A percentile compares a stretch with the other conserved stretches of the same genome.
Conservation (phyloP, 495 filamentous ascomycete species). For the Clohesyomyces aquaticus region DNA sequence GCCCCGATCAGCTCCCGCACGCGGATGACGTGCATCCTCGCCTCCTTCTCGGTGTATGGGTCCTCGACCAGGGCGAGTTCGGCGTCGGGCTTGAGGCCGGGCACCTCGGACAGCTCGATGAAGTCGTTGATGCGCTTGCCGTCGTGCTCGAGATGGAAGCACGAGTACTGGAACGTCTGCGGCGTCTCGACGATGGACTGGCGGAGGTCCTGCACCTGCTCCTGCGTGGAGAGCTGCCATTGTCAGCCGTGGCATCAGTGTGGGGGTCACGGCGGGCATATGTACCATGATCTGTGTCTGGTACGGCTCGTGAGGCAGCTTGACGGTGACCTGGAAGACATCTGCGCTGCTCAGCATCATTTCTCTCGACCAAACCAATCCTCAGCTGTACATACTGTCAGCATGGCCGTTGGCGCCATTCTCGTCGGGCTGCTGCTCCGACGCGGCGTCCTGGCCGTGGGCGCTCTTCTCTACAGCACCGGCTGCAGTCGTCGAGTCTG, state of each 20-base stretch:
- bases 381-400: constrained; percentile 7
- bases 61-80: constrained; percentile 86
- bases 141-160: constrained; percentile 94
- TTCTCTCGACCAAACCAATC: neutral
- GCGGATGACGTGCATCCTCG: constrained; percentile 88
- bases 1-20: constrained; percentile 92
- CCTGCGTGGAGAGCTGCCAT: constrained; percentile 80
- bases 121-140: constrained; percentile 91
- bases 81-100: constrained; percentile 72
- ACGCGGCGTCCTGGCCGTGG: neutral
- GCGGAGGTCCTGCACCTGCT: constrained; percentile 96
- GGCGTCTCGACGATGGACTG: constrained; percentile 95
- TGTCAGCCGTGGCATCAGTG: neutral
- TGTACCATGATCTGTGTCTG: constrained; percentile 82
- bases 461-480: neutral
- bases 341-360: constrained; percentile 9
- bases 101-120: constrained; percentile 86
- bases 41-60: constrained; percentile 98
- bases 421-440: constrained; percentile 10
- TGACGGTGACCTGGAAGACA: constrained; percentile 80
- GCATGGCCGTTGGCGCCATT: constrained; percentile 12
- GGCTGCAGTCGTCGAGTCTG: constrained; percentile 32
- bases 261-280: neutral
- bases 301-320: constrained; percentile 78
- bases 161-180: constrained; percentile 94